Percentiles rank a stretch among this genome's conserved stretches.
Conservation (phyloP, 768 basidiomycete genomes). For the Psilocybe cyanescens region DNA sequence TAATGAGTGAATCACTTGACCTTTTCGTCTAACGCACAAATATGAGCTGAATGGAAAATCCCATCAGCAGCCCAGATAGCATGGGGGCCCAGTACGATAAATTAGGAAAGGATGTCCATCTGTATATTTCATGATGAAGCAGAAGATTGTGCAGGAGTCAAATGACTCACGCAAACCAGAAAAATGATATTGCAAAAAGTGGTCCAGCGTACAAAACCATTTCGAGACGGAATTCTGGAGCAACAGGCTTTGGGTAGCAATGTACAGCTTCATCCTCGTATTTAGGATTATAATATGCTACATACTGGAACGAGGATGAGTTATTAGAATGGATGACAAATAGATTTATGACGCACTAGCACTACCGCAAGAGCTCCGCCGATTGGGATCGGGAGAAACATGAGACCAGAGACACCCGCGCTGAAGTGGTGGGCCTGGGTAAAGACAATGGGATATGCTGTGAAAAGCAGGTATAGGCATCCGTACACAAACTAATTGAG, state of each 20-base stretch:
- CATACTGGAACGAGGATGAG: constrained; percentile 36
- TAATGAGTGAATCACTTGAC: neutral
- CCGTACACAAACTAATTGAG: constrained; percentile 59
- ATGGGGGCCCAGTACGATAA: constrained; percentile 59
- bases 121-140: constrained; percentile 23
- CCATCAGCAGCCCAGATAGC: constrained; percentile 49
- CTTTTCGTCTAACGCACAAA: constrained; percentile 45
- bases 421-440: constrained; percentile 54
- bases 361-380: constrained; percentile 50
- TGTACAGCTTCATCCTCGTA: constrained; percentile 46
- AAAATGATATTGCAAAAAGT: constrained; percentile 55
- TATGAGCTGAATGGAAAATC: constrained; percentile 57
- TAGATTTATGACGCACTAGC: constrained; percentile 35
- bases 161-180: constrained; percentile 60
- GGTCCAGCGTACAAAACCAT: constrained; percentile 55
- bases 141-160: neutral
- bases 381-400: constrained; percentile 63
- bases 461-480: constrained; percentile 62
- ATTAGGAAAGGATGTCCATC: constrained; percentile 62
- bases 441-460: constrained; percentile 66
- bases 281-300: constrained; percentile 49
- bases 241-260: constrained; percentile 53
- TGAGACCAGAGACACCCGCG: constrained; percentile 57
- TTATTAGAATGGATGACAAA: neutral
- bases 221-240: constrained; percentile 62